These are phyloP conservation scores for Vanilla planifolia DNA, from an alignment of 106 monocot genomes.

Conservation along the genomic window DNA sequence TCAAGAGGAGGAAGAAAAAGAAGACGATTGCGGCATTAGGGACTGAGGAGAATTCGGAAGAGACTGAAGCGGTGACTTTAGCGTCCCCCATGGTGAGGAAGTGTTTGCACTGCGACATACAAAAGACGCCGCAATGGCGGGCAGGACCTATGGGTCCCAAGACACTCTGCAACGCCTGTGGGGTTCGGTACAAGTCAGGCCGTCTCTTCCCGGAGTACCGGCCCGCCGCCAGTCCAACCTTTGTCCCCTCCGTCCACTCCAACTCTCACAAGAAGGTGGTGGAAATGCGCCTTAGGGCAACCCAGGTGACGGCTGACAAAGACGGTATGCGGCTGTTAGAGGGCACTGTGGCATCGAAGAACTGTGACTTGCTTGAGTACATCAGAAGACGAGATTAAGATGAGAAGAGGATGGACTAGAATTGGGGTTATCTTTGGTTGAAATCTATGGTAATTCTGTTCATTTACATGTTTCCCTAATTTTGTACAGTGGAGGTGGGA, in stretches of 20 bases:
- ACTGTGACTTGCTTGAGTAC: constrained; percentile 1
- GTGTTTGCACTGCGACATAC: background rate
- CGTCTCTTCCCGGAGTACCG: constrained; percentile 44
- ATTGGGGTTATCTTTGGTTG: too few relatives aligned
- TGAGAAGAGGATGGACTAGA: too few relatives aligned
- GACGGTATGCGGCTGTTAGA: background rate
- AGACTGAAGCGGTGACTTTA: too few relatives aligned
- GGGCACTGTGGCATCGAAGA: background rate
- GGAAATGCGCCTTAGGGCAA: background rate
- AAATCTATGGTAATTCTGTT: too few relatives aligned
- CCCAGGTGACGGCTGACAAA: background rate
- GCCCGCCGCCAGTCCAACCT: constrained; percentile 17
- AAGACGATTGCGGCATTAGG: background rate
- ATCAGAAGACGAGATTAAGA: constrained; percentile 5
- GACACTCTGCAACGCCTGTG: constrained; percentile 26
- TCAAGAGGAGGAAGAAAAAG: background rate
- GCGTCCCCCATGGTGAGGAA: too few relatives aligned
- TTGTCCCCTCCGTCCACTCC: constrained; percentile 11
- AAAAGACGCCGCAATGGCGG: constrained; percentile 23
- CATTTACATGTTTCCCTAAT: too few relatives aligned
- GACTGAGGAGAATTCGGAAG: too few relatives aligned
- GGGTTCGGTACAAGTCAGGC: constrained; percentile 21
- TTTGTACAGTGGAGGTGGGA: too few relatives aligned
- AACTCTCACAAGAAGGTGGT: constrained; percentile 6
- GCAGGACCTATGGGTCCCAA: constrained; percentile 19